A percentile compares a stretch with the other conserved stretches of the same genome.
phyloP scores from a whole-genome alignment of 306 rosid species.

The Phaseolus lunatus region DNA sequence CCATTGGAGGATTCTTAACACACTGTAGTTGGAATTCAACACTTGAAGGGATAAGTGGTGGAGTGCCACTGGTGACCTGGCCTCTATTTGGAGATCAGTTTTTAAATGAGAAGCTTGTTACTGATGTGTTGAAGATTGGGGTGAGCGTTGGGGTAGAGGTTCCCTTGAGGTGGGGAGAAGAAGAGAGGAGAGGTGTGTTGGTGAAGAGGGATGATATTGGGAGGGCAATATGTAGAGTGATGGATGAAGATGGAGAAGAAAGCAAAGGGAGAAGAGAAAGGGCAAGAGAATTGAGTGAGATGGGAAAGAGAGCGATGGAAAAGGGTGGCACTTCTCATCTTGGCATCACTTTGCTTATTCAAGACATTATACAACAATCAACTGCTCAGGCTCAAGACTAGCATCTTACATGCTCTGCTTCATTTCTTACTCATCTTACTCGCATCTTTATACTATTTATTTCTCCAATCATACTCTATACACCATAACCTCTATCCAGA shows the following conservation, averaged over 20 bases:
- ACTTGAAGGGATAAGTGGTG: slow-evolving; percentile 57
- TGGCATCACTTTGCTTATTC: slow-evolving; percentile 42
- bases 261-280: slow-evolving; percentile 54
- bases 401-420: too few relatives aligned
- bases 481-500: too few relatives aligned
- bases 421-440: too few relatives aligned
- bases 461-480: too few relatives aligned
- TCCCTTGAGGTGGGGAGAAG: slow-evolving; percentile 46
- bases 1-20: slow-evolving; percentile 68
- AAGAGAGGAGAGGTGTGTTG: slow-evolving; percentile 47
- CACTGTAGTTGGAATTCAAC: slow-evolving; percentile 84
- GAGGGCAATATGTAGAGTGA: slow-evolving; percentile 52
- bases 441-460: too few relatives aligned
- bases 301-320: slow-evolving; percentile 54
- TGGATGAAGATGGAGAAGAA: slow-evolving; percentile 50
- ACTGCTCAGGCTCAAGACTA: too few relatives aligned
- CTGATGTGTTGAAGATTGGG: slow-evolving; percentile 51
- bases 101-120: slow-evolving; percentile 56
- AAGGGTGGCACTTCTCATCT: slow-evolving; percentile 63
- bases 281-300: slow-evolving; percentile 39
- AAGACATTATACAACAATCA: slow-evolving; percentile 49
- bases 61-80: slow-evolving; percentile 71
- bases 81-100: slow-evolving; percentile 68
- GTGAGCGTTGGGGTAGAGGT: slow-evolving; percentile 51
- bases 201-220: slow-evolving; percentile 49